These are phyloP conservation scores for Letharia lupina DNA, from an alignment of 495 filamentous ascomycete genomes.

Conservation along the genomic window DNA sequence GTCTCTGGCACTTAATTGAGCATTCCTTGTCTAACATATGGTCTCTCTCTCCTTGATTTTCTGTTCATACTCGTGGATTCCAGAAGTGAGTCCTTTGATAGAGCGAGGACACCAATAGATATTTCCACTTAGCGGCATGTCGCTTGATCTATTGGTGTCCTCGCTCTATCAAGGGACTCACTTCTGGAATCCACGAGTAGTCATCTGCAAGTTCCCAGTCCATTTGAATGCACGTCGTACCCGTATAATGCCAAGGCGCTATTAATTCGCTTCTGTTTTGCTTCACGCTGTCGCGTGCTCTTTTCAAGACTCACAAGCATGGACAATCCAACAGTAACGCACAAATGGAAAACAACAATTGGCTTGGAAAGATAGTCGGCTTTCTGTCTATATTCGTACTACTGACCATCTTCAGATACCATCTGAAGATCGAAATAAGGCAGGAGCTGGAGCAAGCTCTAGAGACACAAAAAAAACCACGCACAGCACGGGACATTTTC, in stretches of 20 bases:
- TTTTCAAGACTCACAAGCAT: not conserved
- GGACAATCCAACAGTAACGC: not conserved
- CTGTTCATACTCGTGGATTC: too few species aligned
- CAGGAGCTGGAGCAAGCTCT: not conserved
- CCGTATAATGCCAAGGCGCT: slow-evolving; percentile 2
- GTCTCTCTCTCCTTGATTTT: not conserved
- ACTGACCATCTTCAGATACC: not conserved
- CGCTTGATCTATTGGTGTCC: too few species aligned
- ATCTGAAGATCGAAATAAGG: not conserved
- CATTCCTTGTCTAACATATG: not conserved
- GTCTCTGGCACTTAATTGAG: not conserved
- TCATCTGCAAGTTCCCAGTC: not conserved
- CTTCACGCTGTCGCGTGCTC: not conserved
- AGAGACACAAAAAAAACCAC: not conserved
- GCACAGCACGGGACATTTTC: not conserved
- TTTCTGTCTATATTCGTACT: not conserved
- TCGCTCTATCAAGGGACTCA: too few species aligned
- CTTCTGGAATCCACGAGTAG: too few species aligned
- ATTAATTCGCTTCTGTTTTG: not conserved
- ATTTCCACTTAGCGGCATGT: too few species aligned
- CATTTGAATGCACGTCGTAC: not conserved
- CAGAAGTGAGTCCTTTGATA: too few species aligned
- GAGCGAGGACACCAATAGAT: too few species aligned
- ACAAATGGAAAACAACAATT: not conserved
- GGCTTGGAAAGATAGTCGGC: not conserved